Base-by-base conservation (phyloP, 495 filamentous ascomycete species). In the Letharia columbiana region DNA sequence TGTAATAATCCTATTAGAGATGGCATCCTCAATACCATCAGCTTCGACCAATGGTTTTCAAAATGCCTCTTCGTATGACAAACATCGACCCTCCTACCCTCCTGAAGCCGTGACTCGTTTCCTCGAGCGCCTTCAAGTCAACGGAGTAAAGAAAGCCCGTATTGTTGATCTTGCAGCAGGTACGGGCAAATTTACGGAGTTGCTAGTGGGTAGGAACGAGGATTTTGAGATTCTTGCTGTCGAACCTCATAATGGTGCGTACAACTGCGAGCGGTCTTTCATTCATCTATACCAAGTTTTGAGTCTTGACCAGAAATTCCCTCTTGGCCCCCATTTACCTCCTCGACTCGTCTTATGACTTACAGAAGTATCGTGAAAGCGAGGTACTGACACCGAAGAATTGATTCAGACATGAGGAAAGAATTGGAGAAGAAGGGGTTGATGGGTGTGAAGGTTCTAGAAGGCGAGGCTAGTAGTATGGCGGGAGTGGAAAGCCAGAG, bases 181-280 rank as follows among this genome's bases (percentile, higher is more conserved):
- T 0, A 88, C 85, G 0, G 87, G 87, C 13, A 89, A 88, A 68
- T 85, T 87, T 69, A 88, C 86, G 5, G 81, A 86, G 68, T 67
- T 82, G 28, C 76, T 90, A 10, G 80, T 81, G 1, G 71, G 58
- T 40, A 72, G 76, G 3, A 83, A 88, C 70, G 70, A 72, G 33
- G 65, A 68, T 2, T 89, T 78, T 72, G 71, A 79, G 35, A 79
- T 89, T 50, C 67, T 84, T 20, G 87, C 85, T 7, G 77, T 88
- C 35, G 86, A 89, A 70, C 87, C 87, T 45, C 44, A 47, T 15
- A 47, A 47, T 47, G 44, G 44, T 47, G 12, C 44, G 44, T 20
- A 47, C 3, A 47, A 20, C 20, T 18, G 44, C 44, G 44, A 47
- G 44, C 7, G 44, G 17, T 47, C 44, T 47, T 12, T 20, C 7